Evolutionary conservation across 257 asterid genomes (phyloP).

Genomic region (Nicotiana benthamiana): DNA sequence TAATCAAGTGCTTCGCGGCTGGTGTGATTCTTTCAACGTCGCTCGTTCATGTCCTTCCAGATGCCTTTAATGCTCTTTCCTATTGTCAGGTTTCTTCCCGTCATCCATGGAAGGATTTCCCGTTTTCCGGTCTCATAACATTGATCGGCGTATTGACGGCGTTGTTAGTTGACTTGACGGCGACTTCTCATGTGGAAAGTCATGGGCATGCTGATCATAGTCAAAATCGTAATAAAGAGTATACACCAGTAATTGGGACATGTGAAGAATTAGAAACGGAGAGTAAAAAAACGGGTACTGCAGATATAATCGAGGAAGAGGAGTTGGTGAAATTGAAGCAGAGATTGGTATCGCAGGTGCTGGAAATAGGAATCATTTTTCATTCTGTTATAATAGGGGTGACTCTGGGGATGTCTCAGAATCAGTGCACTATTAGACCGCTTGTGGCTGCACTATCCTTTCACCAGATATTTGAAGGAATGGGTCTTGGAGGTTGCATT

Average conservation of each 20-base stretch:
- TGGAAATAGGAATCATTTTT: slow-evolving; percentile 39
- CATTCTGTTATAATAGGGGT: slow-evolving; percentile 40
- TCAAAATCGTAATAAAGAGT: background rate
- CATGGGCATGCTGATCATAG: slow-evolving; percentile 6
- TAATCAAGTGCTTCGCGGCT: slow-evolving; percentile 36
- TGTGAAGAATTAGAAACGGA: slow-evolving; percentile 9
- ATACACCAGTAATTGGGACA: slow-evolving; percentile 7
- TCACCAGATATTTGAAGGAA: slow-evolving; percentile 39
- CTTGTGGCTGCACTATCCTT: slow-evolving; percentile 34
- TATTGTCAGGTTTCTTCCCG: slow-evolving; percentile 29
- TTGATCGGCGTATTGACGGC: slow-evolving; percentile 30
- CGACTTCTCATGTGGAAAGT: slow-evolving; percentile 30
- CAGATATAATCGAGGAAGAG: slow-evolving; percentile 6
- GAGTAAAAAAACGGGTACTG: background rate
- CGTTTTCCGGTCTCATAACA: slow-evolving; percentile 30
- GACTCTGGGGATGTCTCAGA: slow-evolving; percentile 41
- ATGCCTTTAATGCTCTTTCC: slow-evolving; percentile 31
- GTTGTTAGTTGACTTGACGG: slow-evolving; percentile 29
- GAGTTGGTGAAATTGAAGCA: slow-evolving; percentile 31
- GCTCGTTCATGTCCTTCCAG: slow-evolving; percentile 35
- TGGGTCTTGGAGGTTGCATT: slow-evolving; percentile 44
- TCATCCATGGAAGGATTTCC: slow-evolving; percentile 41
- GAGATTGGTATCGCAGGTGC: slow-evolving; percentile 31
- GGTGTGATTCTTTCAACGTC: slow-evolving; percentile 36
- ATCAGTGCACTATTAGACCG: slow-evolving; percentile 33